Evolutionary conservation across 805 yeast species (phyloP).

Genomic region (Pichia exigua): DNA sequence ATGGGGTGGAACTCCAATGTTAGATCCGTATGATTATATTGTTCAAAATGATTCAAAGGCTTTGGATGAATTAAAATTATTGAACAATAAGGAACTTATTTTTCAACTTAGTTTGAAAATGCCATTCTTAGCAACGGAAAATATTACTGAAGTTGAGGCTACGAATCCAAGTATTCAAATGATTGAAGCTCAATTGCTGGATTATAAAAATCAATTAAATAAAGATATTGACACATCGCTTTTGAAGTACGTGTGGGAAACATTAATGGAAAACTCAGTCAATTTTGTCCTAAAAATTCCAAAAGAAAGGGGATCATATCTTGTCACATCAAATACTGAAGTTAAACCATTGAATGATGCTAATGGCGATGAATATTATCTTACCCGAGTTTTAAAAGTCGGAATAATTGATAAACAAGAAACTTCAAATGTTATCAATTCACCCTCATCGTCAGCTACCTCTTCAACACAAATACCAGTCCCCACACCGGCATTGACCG

Average conservation of each 20-base stretch:
- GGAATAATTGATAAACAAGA: slow-evolving; percentile 37
- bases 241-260: slow-evolving; percentile 11
- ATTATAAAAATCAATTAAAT: slow-evolving; percentile 9
- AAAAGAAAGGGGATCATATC: slow-evolving; percentile 20
- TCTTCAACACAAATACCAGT: neutral
- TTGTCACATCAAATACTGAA: slow-evolving; percentile 15
- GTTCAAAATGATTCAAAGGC: slow-evolving; percentile 18
- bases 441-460: neutral
- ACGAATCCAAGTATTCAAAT: slow-evolving; percentile 1
- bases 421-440: slow-evolving; percentile 21
- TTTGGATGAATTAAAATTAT: slow-evolving; percentile 10
- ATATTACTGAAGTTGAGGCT: neutral
- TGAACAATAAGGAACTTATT: slow-evolving; percentile 12
- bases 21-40: slow-evolving; percentile 34
- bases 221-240: slow-evolving; percentile 15
- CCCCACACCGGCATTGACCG: neutral
- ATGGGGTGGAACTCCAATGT: slow-evolving; percentile 17
- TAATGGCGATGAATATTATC: slow-evolving; percentile 17
- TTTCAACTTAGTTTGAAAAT: slow-evolving; percentile 11
- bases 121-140: slow-evolving; percentile 17
- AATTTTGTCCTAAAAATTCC: slow-evolving; percentile 19
- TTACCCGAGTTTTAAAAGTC: slow-evolving; percentile 33
- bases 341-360: slow-evolving; percentile 7
- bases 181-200: slow-evolving; percentile 6
- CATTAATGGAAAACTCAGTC: slow-evolving; percentile 7